Evolutionary conservation across 768 basidiomycete species (phyloP).

Genomic region (Coprinopsis strossmayeri): DNA sequence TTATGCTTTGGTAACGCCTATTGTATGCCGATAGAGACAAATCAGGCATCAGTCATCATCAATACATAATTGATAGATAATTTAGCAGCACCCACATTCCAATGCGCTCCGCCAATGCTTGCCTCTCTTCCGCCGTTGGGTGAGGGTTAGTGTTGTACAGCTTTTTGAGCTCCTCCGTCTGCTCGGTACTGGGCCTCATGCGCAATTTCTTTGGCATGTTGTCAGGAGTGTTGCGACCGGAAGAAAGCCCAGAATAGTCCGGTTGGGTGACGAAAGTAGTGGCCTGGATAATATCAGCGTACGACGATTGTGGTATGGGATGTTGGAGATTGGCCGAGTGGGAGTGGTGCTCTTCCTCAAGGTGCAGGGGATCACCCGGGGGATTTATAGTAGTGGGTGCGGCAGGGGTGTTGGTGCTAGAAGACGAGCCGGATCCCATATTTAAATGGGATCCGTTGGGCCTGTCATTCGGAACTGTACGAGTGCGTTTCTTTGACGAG

Average conservation of each 20-base stretch:
- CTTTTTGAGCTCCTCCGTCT: constrained; percentile 63
- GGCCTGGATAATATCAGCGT: background rate
- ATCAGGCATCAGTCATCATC: constrained; percentile 23
- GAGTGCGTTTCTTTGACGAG: constrained; percentile 68
- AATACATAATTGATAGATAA: constrained; percentile 21
- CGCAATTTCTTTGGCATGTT: constrained; percentile 54
- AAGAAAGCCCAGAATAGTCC: constrained; percentile 12
- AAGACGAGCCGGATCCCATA: constrained; percentile 12
- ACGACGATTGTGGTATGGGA: background rate
- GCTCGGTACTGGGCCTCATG: constrained; percentile 54
- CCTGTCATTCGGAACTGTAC: constrained; percentile 21
- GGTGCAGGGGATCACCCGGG: constrained; percentile 15
- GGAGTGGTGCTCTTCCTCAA: constrained; percentile 11
- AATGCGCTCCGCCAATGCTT: constrained; percentile 58
- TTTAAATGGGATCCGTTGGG: constrained; percentile 24
- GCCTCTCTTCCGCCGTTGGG: constrained; percentile 61
- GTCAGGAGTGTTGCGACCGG: constrained; percentile 13
- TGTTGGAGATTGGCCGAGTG: background rate
- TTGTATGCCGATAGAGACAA: too few species aligned
- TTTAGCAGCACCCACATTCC: constrained; percentile 56
- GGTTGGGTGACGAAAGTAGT: constrained; percentile 3
- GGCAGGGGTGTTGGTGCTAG: constrained; percentile 12
- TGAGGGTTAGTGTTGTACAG: constrained; percentile 60
- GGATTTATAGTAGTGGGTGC: constrained; percentile 18
- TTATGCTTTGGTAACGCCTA: constrained; percentile 76